Conservation (phyloP, 129 eudicot species). For the Mikania micrantha region DNA sequence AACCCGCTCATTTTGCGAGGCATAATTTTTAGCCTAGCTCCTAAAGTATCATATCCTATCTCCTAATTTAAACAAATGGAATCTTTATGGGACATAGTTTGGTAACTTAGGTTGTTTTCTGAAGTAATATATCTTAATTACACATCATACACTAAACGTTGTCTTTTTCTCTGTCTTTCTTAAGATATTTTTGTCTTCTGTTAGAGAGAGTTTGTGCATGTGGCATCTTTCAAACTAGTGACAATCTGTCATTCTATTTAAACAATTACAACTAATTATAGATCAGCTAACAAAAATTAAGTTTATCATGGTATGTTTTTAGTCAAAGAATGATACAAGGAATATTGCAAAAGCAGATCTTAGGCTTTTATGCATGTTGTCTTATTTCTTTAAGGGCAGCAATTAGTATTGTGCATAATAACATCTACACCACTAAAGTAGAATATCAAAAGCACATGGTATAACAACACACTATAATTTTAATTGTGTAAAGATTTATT, state of each 20-base stretch:
- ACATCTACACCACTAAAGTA: background rate
- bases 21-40: too few species aligned
- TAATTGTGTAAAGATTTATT: background rate
- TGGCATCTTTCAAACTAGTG: conserved; percentile 12
- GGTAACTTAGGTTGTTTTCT: background rate
- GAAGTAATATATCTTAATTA: conserved; percentile 6
- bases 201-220: background rate
- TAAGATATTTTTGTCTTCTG: conserved; percentile 11
- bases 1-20: too few species aligned
- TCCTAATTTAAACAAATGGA: background rate
- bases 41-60: too few species aligned
- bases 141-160: conserved; percentile 11
- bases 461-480: background rate
- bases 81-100: conserved; percentile 6
- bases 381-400: background rate
- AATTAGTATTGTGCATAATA: background rate
- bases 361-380: conserved; percentile 5
- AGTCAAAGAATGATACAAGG: background rate
- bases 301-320: conserved; percentile 1
- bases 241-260: background rate
- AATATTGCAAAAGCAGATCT: conserved; percentile 10
- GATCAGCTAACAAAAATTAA: conserved; percentile 1
- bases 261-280: background rate
- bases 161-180: conserved; percentile 19
- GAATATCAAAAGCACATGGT: background rate